Evolutionary conservation across 805 yeast species (phyloP).

Genomic region (Lipomyces orientalis): DNA sequence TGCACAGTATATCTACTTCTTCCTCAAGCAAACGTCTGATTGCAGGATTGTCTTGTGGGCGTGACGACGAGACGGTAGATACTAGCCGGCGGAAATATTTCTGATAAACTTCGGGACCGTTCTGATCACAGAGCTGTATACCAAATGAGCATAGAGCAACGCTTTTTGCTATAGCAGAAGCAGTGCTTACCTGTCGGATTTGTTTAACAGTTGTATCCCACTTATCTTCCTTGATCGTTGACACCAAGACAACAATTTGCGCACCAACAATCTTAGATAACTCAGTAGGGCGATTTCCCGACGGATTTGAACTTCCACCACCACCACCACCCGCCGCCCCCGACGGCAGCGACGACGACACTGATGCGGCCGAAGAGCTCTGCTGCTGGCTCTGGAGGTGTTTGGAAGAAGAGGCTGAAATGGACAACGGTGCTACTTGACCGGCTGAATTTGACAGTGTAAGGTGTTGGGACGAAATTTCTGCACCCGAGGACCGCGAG

Average conservation of each 20-base stretch:
- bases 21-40: slow-evolving; percentile 36
- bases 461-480: slow-evolving; percentile 13
- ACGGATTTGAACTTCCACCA: slow-evolving; percentile 20
- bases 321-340: slow-evolving; percentile 29
- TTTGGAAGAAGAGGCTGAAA: slow-evolving; percentile 18
- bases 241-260: slow-evolving; percentile 59
- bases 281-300: slow-evolving; percentile 34
- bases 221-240: slow-evolving; percentile 52
- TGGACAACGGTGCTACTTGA: slow-evolving; percentile 7
- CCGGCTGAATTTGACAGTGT: slow-evolving; percentile 5
- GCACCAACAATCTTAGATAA: slow-evolving; percentile 51
- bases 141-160: background rate
- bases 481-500: slow-evolving; percentile 13
- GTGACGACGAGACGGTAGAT: slow-evolving; percentile 31
- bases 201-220: slow-evolving; percentile 51
- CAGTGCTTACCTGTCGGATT: slow-evolving; percentile 49
- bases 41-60: slow-evolving; percentile 41
- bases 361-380: slow-evolving; percentile 15
- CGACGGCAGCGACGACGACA: slow-evolving; percentile 15
- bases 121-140: slow-evolving; percentile 48
- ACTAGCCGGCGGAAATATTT: slow-evolving; percentile 47
- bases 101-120: slow-evolving; percentile 46
- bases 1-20: slow-evolving; percentile 24
- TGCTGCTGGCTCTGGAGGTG: slow-evolving; percentile 19
- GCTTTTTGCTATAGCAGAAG: slow-evolving; percentile 6